Evolutionary conservation across 768 basidiomycete genomes (phyloP).

Genomic region (Mycena crocata): DNA sequence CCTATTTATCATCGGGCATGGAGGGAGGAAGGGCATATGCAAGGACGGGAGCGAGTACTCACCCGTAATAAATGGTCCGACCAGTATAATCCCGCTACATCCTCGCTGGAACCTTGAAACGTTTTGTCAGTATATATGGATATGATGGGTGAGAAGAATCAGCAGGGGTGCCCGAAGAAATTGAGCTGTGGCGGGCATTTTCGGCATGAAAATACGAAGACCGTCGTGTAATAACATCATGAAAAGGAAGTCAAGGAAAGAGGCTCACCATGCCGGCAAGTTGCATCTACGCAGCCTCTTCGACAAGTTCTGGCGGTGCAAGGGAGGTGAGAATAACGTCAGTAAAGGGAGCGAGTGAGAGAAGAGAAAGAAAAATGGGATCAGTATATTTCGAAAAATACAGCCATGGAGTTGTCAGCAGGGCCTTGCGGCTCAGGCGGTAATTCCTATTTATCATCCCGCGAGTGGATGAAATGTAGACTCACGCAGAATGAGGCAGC

Average conservation of each 20-base stretch:
- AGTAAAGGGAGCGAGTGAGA: not conserved
- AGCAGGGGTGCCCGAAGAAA: slow-evolving; percentile 79
- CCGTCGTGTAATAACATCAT: slow-evolving; percentile 94
- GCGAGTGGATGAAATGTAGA: slow-evolving; percentile 32
- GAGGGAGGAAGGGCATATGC: not conserved
- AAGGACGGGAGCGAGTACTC: slow-evolving; percentile 11
- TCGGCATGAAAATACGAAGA: slow-evolving; percentile 90
- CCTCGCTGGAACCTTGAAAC: not conserved
- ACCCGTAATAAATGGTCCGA: not conserved
- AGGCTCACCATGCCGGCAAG: no score
- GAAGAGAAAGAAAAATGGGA: slow-evolving; percentile 21
- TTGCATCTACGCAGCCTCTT: no score
- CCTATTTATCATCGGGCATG: slow-evolving; percentile 71
- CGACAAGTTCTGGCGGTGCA: no score
- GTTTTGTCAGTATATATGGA: not conserved
- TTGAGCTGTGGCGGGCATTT: slow-evolving; percentile 96
- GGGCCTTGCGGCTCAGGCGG: slow-evolving; percentile 75
- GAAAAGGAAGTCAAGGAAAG: no score
- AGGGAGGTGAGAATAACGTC: slow-evolving; percentile 1
- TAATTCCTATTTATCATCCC: slow-evolving; percentile 85
- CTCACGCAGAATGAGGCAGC: slow-evolving; percentile 46
- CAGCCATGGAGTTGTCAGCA: slow-evolving; percentile 90
- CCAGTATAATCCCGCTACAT: not conserved
- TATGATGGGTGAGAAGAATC: slow-evolving; percentile 14
- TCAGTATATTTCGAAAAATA: slow-evolving; percentile 75